Percentiles rank a stretch among this genome's conserved stretches.
phyloP scores from a whole-genome alignment of 2,329 filamentous ascomycete genomes.

The Aurifilum marmelostoma region DNA sequence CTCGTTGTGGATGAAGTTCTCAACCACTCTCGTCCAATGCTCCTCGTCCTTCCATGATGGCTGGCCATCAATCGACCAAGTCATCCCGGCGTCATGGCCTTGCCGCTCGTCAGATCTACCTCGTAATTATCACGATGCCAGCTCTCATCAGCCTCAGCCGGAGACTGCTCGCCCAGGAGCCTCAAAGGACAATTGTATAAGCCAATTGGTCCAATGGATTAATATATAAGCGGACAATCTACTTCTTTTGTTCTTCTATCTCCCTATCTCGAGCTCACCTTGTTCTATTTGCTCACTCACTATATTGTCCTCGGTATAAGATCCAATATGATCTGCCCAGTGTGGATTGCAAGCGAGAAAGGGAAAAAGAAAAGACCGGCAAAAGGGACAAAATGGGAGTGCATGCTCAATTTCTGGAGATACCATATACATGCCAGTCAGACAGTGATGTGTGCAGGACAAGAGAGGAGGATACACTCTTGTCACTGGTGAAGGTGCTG shows the following conservation, averaged over 20 bases:
- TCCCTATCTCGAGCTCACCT: no score
- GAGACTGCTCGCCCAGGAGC: neutral
- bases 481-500: neutral
- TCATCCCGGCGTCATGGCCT: neutral
- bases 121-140: neutral
- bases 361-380: no score
- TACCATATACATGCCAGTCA: no score
- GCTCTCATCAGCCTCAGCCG: constrained; percentile 1
- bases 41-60: neutral
- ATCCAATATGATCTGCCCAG: neutral
- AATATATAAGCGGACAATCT: neutral
- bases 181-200: neutral
- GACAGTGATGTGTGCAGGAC: neutral
- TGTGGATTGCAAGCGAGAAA: neutral
- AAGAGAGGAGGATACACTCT: neutral
- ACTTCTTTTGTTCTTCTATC: neutral
- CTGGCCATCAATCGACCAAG: neutral
- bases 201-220: neutral
- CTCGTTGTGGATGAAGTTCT: neutral
- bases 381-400: no score
- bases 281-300: neutral
- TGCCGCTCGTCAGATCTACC: neutral
- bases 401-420: no score
- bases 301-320: neutral
- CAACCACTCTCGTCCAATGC: neutral